phyloP scores from a whole-genome alignment of 2,329 filamentous ascomycete species.

The Fusarium brachygibbosum region DNA sequence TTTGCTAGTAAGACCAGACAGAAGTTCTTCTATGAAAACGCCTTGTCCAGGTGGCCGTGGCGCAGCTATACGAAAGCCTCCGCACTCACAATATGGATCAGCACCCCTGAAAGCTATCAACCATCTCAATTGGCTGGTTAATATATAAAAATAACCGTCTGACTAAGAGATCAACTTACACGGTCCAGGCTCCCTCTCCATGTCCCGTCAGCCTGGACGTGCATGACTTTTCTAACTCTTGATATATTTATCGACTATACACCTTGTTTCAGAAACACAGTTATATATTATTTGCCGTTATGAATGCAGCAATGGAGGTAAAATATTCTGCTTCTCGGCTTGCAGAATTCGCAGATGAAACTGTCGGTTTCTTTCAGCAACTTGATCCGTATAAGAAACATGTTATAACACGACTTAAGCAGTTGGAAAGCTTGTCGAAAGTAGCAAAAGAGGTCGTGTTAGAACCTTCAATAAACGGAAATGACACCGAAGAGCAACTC shows the following conservation, averaged over 20 bases:
- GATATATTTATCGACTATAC: background rate
- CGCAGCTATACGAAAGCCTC: background rate
- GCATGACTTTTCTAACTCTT: background rate
- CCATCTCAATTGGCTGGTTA: background rate
- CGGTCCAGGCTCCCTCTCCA: background rate
- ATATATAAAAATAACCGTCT: background rate
- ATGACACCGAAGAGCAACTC: background rate
- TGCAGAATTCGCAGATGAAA: constrained; percentile 15
- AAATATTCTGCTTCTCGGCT: constrained; percentile 11
- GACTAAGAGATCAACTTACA: constrained; percentile 1
- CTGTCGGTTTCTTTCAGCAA: constrained; percentile 9
- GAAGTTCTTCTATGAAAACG: background rate
- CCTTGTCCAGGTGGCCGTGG: background rate
- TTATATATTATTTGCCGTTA: too few relatives aligned
- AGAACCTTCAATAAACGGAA: background rate
- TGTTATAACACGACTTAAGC: background rate
- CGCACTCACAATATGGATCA: background rate
- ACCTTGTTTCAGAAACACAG: too few relatives aligned
- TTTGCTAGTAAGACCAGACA: background rate
- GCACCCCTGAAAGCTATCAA: too few relatives aligned
- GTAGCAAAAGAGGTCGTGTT: background rate
- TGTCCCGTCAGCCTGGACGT: background rate
- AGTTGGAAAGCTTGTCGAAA: background rate
- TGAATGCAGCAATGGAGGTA: background rate
- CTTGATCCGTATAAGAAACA: background rate